A percentile compares a stretch with the other conserved stretches of the same genome.
Conservation (phyloP, 1,284 basidiomycete species). For the Irpex sp. region DNA sequence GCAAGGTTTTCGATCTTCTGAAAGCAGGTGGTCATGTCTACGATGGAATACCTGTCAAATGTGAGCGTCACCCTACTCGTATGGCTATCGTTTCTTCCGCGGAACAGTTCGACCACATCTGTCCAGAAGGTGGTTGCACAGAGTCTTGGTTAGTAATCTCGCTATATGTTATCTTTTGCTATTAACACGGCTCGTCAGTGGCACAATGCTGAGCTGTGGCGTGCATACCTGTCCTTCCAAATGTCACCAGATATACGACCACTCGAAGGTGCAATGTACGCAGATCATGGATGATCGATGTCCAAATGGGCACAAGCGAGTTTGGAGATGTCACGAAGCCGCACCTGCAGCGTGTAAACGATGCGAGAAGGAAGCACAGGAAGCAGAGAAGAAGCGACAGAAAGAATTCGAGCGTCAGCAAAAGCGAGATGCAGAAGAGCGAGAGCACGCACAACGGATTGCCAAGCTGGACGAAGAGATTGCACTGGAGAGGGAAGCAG, state of each 20-base stretch:
- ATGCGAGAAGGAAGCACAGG: slow-evolving; percentile 29
- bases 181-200: slow-evolving; percentile 29
- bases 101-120: slow-evolving; percentile 45
- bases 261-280: slow-evolving; percentile 42
- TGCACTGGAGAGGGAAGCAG: slow-evolving; percentile 16
- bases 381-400: slow-evolving; percentile 28
- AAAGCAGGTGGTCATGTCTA: slow-evolving; percentile 42
- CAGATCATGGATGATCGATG: slow-evolving; percentile 30
- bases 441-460: slow-evolving; percentile 29
- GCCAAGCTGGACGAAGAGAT: slow-evolving; percentile 30
- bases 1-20: slow-evolving; percentile 41
- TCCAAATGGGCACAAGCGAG: slow-evolving; percentile 29
- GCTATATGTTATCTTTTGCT: not conserved
- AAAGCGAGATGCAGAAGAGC: slow-evolving; percentile 29
- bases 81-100: slow-evolving; percentile 33
- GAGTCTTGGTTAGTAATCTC: slow-evolving; percentile 44
- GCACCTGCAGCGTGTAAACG: slow-evolving; percentile 27
- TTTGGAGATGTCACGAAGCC: slow-evolving; percentile 32
- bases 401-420: slow-evolving; percentile 30
- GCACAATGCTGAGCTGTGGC: slow-evolving; percentile 41
- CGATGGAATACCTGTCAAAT: slow-evolving; percentile 53
- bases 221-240: slow-evolving; percentile 49
- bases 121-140: slow-evolving; percentile 60
- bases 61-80: slow-evolving; percentile 48
- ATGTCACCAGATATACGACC: slow-evolving; percentile 51